phyloP scores from a whole-genome alignment of 257 asterid genomes.

The Lithospermum erythrorhizon region DNA sequence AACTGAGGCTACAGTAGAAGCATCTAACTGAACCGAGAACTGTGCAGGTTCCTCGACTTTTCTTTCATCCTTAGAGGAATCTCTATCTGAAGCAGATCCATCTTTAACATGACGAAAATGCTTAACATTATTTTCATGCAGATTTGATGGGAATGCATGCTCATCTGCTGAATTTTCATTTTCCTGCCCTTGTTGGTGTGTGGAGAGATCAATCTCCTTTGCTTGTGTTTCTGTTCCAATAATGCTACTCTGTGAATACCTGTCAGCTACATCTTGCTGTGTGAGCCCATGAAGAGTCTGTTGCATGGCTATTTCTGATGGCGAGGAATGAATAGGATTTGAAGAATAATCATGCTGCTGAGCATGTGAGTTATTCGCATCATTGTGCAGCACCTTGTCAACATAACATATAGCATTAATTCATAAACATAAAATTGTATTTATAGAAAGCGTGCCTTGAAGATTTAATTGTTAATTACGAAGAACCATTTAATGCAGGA shows the following conservation, averaged over 20 bases:
- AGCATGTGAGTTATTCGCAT: slow-evolving; percentile 28
- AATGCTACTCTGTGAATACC: slow-evolving; percentile 13
- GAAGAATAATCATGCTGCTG: slow-evolving; percentile 24
- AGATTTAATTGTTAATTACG: slow-evolving; percentile 26
- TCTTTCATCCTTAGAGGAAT: slow-evolving; percentile 23
- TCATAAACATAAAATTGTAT: slow-evolving; percentile 21
- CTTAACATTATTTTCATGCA: slow-evolving; percentile 20
- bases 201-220: slow-evolving; percentile 27
- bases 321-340: slow-evolving; percentile 19
- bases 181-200: slow-evolving; percentile 17
- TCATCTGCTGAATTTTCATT: slow-evolving; percentile 22
- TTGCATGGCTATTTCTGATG: slow-evolving; percentile 29
- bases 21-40: slow-evolving; percentile 36
- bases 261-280: slow-evolving; percentile 36
- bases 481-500: slow-evolving; percentile 25
- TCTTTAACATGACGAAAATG: slow-evolving; percentile 33
- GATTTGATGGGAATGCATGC: slow-evolving; percentile 22
- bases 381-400: slow-evolving; percentile 23
- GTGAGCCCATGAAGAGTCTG: slow-evolving; percentile 22
- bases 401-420: slow-evolving; percentile 24
- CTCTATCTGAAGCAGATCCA: slow-evolving; percentile 17
- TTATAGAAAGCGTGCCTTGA: slow-evolving; percentile 24
- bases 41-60: slow-evolving; percentile 26
- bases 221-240: slow-evolving; percentile 16
- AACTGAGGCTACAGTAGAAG: slow-evolving; percentile 23